Conservation (phyloP, 139 green algal genomes). For the Chlamydomonas sp. region DNA sequence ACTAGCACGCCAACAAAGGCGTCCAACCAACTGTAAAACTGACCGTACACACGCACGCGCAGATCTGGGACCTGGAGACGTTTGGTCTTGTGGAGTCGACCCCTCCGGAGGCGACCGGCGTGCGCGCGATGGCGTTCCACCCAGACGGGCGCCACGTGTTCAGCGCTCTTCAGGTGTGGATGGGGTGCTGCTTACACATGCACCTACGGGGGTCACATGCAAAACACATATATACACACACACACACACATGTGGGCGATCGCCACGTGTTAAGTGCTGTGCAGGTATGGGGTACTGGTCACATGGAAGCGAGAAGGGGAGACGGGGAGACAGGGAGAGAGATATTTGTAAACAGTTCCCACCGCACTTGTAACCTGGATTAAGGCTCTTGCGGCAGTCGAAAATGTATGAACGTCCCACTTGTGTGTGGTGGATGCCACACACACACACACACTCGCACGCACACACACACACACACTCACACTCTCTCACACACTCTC, state of each 20-base stretch:
- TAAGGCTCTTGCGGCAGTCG: too few relatives aligned
- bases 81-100: slow-evolving; percentile 49
- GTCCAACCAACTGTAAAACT: background rate
- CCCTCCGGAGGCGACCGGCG: slow-evolving; percentile 46
- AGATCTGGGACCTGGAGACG: slow-evolving; percentile 77
- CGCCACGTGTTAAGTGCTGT: background rate
- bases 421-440: too few relatives aligned
- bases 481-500: background rate
- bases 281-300: too few relatives aligned
- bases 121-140: slow-evolving; percentile 61
- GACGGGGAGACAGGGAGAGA: too few relatives aligned
- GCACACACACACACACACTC: slow-evolving; percentile 6
- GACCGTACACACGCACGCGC: background rate
- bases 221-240: background rate
- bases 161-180: slow-evolving; percentile 30
- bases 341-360: too few relatives aligned
- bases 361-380: too few relatives aligned
- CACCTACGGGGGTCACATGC: background rate
- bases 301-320: too few relatives aligned
- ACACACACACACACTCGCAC: too few relatives aligned
- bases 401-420: too few relatives aligned
- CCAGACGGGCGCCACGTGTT: slow-evolving; percentile 59
- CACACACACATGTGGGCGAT: background rate
- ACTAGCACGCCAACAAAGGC: background rate
- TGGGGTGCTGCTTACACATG: background rate